Base-by-base conservation (phyloP, 2,329 filamentous ascomycete species). In the Arthrobotrys pseudoclavata region DNA sequence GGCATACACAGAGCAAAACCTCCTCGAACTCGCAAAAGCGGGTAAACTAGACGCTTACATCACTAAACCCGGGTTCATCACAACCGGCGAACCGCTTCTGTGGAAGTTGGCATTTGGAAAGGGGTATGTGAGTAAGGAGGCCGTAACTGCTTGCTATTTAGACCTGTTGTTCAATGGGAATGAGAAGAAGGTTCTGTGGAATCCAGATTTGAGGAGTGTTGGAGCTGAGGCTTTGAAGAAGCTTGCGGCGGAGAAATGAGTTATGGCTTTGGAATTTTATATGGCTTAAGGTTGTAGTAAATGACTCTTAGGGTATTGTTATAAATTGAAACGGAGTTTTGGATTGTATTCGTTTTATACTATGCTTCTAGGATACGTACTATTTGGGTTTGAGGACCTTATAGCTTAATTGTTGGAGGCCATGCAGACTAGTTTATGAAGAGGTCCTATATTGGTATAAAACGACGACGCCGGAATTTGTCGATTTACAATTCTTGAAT, bases 21-120 rank as follows among this genome's bases (percentile, higher is more conserved):
- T 77, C 3, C 61, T 67, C 67, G 74, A 67, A n/a, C n/a, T 71
- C 0, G 52, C 31, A 12, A 63, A 67, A 24, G 52, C 60, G 4
- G 62, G 45, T 0, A 66, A 66, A 18, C 53, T 77, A 13, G 60
- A 71, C 7, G 55, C 40, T 3, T 34, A 68, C 3, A 22, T 77
- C n/a, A 29, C 61, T 10, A 77, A 77, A 34, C 74, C 74, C 1
- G 52, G 40, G 4, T 71, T 67, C 18, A 77, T 77, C 24, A 77
- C 74, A 2, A 61, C 48, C 9, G 67, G 67, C 24, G 61, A 71
- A 22, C 52, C 61, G 12, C 15, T 71, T 10, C 22, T 67, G 6
- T 50, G 29, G 5, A 42, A 45, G 10, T 29, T 77, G 2, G 22
- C 26, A 15, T 26, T 24, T 12, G 74, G 74, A 9, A 52, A 15